These are phyloP conservation scores for Cladobotryum protrusum DNA, from an alignment of 2,329 filamentous ascomycete genomes.

Conservation along the genomic window DNA sequence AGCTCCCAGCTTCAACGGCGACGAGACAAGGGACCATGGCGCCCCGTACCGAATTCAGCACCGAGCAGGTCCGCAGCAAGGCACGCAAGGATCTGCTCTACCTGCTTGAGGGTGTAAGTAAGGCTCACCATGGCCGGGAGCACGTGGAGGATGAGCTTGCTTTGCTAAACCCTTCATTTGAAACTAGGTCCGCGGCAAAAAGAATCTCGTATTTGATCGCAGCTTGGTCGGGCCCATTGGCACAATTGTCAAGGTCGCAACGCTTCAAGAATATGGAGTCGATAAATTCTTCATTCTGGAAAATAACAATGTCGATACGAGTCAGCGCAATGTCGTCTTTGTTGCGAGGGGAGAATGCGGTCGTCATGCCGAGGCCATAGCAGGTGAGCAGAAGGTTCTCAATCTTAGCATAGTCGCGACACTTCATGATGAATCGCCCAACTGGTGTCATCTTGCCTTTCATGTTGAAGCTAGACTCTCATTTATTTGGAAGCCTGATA, in stretches of 20 bases:
- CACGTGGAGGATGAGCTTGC: constrained; percentile 11
- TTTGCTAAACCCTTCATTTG: too few relatives aligned
- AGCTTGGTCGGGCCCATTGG: constrained; percentile 84
- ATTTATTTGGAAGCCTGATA: not conserved
- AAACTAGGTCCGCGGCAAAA: constrained; percentile 87
- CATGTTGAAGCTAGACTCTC: not conserved
- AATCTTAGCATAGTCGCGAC: not conserved
- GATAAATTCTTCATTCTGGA: constrained; percentile 97
- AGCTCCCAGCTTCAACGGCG: not conserved
- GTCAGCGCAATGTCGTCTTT: constrained; percentile 92
- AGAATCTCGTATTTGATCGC: constrained; percentile 92
- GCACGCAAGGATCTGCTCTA: constrained; percentile 83
- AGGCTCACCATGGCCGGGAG: constrained; percentile 21
- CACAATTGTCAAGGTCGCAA: constrained; percentile 89
- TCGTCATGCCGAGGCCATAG: constrained; percentile 75
- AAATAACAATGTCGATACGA: constrained; percentile 90
- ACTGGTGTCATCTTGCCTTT: not conserved
- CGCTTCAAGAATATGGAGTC: constrained; percentile 92
- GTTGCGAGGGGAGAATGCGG: constrained; percentile 86
- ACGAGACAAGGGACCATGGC: constrained; percentile 45
- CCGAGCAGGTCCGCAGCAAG: constrained; percentile 70
- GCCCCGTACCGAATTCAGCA: constrained; percentile 64
- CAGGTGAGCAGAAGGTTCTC: constrained; percentile 55
- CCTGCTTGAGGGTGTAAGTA: constrained; percentile 90
- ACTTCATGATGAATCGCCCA: not conserved